Percentiles rank a stretch among this genome's conserved stretches.
Conservation (phyloP, 2,329 filamentous ascomycete species). For the Pseudocercospora eumusae region DNA sequence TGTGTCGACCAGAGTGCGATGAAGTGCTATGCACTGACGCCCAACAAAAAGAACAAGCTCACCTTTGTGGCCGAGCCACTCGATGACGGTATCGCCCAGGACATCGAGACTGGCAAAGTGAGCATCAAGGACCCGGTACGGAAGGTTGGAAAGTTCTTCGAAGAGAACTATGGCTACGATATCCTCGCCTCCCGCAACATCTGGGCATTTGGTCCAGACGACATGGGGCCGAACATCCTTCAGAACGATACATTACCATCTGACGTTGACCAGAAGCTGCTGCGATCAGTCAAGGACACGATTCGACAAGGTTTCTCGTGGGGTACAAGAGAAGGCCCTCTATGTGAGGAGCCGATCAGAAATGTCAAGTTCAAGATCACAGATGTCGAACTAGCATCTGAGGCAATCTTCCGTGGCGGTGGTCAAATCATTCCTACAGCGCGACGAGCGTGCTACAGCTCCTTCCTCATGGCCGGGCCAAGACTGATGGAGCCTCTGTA, state of each 20-base stretch:
- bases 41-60: conserved; percentile 99
- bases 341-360: conserved; percentile 98
- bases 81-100: conserved; percentile 89
- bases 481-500: conserved; percentile 97
- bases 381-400: conserved; percentile 79
- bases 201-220: conserved; percentile 97
- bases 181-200: conserved; percentile 90
- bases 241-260: conserved; percentile 95
- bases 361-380: conserved; percentile 98
- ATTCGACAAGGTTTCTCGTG: conserved; percentile 96
- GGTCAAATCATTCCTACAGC: conserved; percentile 97
- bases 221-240: conserved; percentile 90
- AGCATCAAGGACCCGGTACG: conserved; percentile 90
- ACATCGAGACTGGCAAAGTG: conserved; percentile 88
- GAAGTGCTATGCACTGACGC: conserved; percentile 95
- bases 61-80: conserved; percentile 97
- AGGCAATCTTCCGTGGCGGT: conserved; percentile 92
- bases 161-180: conserved; percentile 96
- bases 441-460: conserved; percentile 88
- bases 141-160: conserved; percentile 94
- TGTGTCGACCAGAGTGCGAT: conserved; percentile 96
- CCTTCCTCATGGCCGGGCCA: conserved; percentile 94
- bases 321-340: conserved; percentile 90
- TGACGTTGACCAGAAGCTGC: conserved; percentile 89
- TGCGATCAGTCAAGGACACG: conserved; percentile 84